These are phyloP conservation scores for Nasturtium officinale DNA, from an alignment of 345 rosid species.

Conservation along the genomic window DNA sequence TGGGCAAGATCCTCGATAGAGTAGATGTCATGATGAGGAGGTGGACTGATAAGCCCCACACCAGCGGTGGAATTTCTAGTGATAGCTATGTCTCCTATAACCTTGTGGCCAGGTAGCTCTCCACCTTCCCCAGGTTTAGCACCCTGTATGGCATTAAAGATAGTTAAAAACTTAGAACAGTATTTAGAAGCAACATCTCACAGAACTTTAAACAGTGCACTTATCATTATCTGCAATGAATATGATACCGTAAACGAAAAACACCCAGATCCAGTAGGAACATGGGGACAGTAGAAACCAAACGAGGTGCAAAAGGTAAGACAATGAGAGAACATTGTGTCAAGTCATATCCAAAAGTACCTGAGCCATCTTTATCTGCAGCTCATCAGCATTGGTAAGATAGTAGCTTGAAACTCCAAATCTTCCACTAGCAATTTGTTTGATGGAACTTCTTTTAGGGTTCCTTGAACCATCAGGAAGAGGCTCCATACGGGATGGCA, in stretches of 20 bases:
- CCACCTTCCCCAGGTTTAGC: slow-evolving; percentile 99
- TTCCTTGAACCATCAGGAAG: slow-evolving; percentile 90
- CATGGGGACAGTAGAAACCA: slow-evolving; percentile 46
- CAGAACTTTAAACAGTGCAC: slow-evolving; percentile 36
- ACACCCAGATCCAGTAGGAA: slow-evolving; percentile 48
- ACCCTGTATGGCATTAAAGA: slow-evolving; percentile 59
- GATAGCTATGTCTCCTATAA: slow-evolving; percentile 95
- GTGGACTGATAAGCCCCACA: slow-evolving; percentile 98
- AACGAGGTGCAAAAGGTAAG: slow-evolving; percentile 48
- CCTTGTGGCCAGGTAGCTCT: slow-evolving; percentile 99
- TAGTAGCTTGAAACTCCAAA: slow-evolving; percentile 99
- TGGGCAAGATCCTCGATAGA: slow-evolving; percentile 99
- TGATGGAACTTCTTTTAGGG: slow-evolving; percentile 94
- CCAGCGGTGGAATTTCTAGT: slow-evolving; percentile 98
- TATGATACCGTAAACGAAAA: slow-evolving; percentile 53
- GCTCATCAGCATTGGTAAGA: slow-evolving; percentile 97
- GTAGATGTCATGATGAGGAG: slow-evolving; percentile 99
- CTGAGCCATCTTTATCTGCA: slow-evolving; percentile 99
- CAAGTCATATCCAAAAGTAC: slow-evolving; percentile 46
- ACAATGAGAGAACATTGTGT: slow-evolving; percentile 29
- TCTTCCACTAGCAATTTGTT: slow-evolving; percentile 99
- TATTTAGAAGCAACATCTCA: neutral
- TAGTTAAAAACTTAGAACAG: slow-evolving; percentile 14
- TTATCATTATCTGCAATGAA: slow-evolving; percentile 44
- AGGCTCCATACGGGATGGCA: slow-evolving; percentile 94